Evolutionary conservation across 805 yeast species (phyloP).

Genomic region (Wickerhamomyces xylosicus): DNA sequence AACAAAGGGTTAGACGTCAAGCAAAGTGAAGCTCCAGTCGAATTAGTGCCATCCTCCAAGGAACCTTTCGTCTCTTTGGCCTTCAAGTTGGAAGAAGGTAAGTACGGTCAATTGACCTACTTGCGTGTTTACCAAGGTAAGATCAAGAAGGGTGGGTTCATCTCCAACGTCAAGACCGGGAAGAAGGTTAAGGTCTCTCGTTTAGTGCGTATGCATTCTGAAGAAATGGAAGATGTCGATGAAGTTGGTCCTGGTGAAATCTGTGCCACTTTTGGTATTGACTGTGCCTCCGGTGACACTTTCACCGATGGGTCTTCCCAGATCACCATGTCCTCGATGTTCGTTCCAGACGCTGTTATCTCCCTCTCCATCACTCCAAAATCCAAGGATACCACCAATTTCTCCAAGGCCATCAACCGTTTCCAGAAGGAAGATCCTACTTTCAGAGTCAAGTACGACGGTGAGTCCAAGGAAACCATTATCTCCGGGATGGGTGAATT

Average conservation of each 20-base stretch:
- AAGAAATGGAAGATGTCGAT: slow-evolving; percentile 96
- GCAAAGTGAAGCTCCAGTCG: slow-evolving; percentile 55
- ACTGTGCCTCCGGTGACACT: slow-evolving; percentile 97
- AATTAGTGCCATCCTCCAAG: slow-evolving; percentile 58
- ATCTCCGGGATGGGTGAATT: slow-evolving; percentile 98
- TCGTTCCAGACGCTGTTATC: slow-evolving; percentile 97
- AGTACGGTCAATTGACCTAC: slow-evolving; percentile 95
- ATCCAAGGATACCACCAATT: slow-evolving; percentile 76
- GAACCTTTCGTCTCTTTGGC: slow-evolving; percentile 93
- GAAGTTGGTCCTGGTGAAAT: slow-evolving; percentile 97
- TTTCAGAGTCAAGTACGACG: slow-evolving; percentile 83
- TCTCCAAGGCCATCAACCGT: slow-evolving; percentile 93
- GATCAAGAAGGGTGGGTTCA: slow-evolving; percentile 80
- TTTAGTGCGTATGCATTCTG: slow-evolving; percentile 96
- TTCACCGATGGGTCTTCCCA: slow-evolving; percentile 76
- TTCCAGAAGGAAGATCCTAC: slow-evolving; percentile 99
- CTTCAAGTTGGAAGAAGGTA: slow-evolving; percentile 98
- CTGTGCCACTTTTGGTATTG: slow-evolving; percentile 98
- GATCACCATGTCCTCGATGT: slow-evolving; percentile 95
- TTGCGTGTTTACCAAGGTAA: slow-evolving; percentile 96
- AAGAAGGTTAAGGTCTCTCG: slow-evolving; percentile 90
- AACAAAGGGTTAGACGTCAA: slow-evolving; percentile 80
- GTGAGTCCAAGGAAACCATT: slow-evolving; percentile 88
- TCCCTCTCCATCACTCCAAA: slow-evolving; percentile 86
- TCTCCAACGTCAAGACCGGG: slow-evolving; percentile 84